Evolutionary conservation across 257 asterid genomes (phyloP), one percentile per base, ranked within the genome.

Genomic region (Solanum stenotomum): DNA sequence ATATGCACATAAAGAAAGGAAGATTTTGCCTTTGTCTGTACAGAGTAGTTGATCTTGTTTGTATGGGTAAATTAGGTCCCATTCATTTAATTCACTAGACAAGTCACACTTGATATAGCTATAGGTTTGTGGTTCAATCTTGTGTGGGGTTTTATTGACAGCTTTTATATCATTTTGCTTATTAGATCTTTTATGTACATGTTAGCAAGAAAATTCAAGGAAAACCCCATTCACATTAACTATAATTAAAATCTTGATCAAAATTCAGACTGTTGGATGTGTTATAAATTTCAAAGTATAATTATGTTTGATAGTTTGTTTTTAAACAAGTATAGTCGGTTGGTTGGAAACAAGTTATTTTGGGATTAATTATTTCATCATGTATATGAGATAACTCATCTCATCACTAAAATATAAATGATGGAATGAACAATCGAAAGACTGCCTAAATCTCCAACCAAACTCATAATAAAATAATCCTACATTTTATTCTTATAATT

Each of bases 131-230:
- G 85, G 87, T 56, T 84, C 85, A 72, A n/a, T 12, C 25, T 83
- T 1, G 3, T 31, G 88, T 84, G 88, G 88, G 85, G 88, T 83
- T 87, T 49, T 23, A 12, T 83, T 84, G 90, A 87, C 78, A 83
- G 78, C 49, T 88, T 84, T 5, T 63, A 16, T 71, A 10, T 81
- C 14, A 10, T 63, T 37, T 68, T 72, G 33, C 52, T 15, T 35
- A 35, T 35, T 74, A 74, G 29, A 74, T 34, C 27, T 74, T 35
- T 74, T 75, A 25, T 35, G 0, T 35, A 9, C 3, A 22, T 35
- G 23, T 31, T 35, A 35, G 10, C 82, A 75, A 75, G 49, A 75
- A 75, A 75, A 35, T 4, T 34, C 9, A 2, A 35, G 29, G 10
- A 35, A 20, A 35, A 10, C 18, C 5, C 42, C 42, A 2, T 8